phyloP scores from a whole-genome alignment of 768 basidiomycete genomes.

The Hydnomerulius pinastri region DNA sequence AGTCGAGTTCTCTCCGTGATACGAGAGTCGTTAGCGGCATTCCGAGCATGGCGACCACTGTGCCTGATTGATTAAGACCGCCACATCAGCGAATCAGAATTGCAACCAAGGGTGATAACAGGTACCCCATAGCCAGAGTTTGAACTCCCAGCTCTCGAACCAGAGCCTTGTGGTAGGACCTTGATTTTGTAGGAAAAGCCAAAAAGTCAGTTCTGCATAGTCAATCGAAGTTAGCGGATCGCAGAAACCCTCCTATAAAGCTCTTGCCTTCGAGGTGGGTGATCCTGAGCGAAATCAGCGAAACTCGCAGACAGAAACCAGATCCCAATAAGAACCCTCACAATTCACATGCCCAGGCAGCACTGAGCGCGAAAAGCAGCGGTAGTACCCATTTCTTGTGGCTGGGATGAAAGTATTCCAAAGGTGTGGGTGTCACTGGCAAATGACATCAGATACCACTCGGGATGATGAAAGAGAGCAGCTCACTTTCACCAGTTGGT shows the following conservation, averaged over 20 bases:
- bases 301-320: constrained; percentile 3
- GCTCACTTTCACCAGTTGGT: constrained; percentile 14
- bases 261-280: constrained; percentile 78
- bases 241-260: not conserved
- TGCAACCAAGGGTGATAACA: constrained; percentile 4
- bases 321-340: constrained; percentile 37
- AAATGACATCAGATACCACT: constrained; percentile 6
- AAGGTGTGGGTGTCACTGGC: constrained; percentile 60
- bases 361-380: constrained; percentile 67
- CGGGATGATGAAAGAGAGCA: not conserved
- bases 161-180: constrained; percentile 69
- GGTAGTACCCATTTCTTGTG: constrained; percentile 63
- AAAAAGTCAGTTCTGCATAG: constrained; percentile 69
- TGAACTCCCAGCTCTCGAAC: constrained; percentile 82
- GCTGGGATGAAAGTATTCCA: constrained; percentile 45
- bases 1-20: constrained; percentile 57
- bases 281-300: constrained; percentile 42
- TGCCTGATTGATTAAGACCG: constrained; percentile 44
- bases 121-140: constrained; percentile 68
- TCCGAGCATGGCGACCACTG: constrained; percentile 61
- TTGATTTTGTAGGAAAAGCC: constrained; percentile 82
- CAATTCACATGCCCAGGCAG: constrained; percentile 80
- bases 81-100: constrained; percentile 13
- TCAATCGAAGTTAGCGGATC: constrained; percentile 5
- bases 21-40: constrained; percentile 72